Percentiles rank a stretch among this genome's conserved stretches.
These are phyloP conservation scores for Acacia confusa DNA, from an alignment of 306 rosid genomes.

Conservation along the genomic window DNA sequence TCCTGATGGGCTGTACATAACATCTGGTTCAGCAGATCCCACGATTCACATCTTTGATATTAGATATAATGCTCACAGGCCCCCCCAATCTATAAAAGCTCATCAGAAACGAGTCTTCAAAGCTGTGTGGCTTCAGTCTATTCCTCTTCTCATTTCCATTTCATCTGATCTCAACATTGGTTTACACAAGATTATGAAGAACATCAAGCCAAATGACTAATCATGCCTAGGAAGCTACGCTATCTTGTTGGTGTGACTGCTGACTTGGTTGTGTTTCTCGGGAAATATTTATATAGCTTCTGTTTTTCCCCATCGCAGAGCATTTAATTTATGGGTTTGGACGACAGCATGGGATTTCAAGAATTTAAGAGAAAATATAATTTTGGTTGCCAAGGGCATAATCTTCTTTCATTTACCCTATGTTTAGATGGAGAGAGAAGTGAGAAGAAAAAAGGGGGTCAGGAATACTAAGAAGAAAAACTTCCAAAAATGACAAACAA, in stretches of 20 bases:
- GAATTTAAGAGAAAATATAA: not conserved
- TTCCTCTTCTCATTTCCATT: conserved; percentile 85
- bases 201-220: not conserved
- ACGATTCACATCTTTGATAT: conserved; percentile 93
- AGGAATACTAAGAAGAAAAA: too few relatives aligned
- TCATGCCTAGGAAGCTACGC: conserved; percentile 12
- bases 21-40: conserved; percentile 97
- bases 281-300: not conserved
- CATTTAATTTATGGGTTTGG: not conserved
- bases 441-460: too few relatives aligned
- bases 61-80: conserved; percentile 66
- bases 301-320: not conserved
- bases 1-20: conserved; percentile 81
- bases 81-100: conserved; percentile 82
- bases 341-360: not conserved
- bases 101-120: conserved; percentile 93
- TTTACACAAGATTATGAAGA: conserved; percentile 65
- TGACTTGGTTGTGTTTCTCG: not conserved
- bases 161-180: conserved; percentile 93
- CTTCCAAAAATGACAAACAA: too few relatives aligned
- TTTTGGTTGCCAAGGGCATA: not conserved
- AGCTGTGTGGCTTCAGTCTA: conserved; percentile 86
- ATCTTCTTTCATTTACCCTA: not conserved
- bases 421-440: too few relatives aligned
- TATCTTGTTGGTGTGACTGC: not conserved